Evolutionary conservation across 495 filamentous ascomycete species (phyloP), one percentile per base, ranked within the genome.

Genomic region (Penicillium angulare): DNA sequence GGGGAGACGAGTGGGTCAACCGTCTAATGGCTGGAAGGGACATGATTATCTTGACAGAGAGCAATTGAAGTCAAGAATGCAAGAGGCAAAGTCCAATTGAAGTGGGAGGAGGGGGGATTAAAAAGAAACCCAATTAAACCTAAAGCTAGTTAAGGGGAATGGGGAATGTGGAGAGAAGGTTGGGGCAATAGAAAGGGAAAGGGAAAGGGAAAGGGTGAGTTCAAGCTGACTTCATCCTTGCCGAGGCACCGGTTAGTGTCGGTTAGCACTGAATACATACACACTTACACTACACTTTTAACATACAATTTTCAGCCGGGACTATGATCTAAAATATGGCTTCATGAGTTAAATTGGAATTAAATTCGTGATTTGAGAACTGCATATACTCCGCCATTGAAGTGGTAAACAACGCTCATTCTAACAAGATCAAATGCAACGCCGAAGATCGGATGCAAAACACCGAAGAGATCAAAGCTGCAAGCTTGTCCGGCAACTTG

Each of bases 1-100:
- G 73, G 73, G 73, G 73, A 71, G 71, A 60, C 59, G 70, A 62
- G 65, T 71, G 72, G 71, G 71, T 74, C 68, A 75, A 53, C 59
- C 73, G 67, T 71, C 70, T 70, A 63, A 76, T 61, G 49, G 69
- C 71, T 40, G 56, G 47, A 62, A 63, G 44, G 57, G 59, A 65
- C 64, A 65, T 61, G 53, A 17, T 54, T 27, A 33, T 54, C 50
- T 46, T 34, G 41, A 45, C 48, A 43, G 49, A 42, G 35, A 53
- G 34, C 27, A 51, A 55, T 57, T 53, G 49, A 58, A 42, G 42
- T 42, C 32, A 53, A 34, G 38, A 35, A 34, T 41, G 43, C 32
- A 21, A 41, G 22, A 55, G 46, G 45, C 39, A 22, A 21, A 17
- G 23, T 18, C 20, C 27, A 61, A 52, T 49, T 43, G 50, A 54